Base-by-base conservation (phyloP, 2,329 filamentous ascomycete genomes). In the Penicillium vulpinum region DNA sequence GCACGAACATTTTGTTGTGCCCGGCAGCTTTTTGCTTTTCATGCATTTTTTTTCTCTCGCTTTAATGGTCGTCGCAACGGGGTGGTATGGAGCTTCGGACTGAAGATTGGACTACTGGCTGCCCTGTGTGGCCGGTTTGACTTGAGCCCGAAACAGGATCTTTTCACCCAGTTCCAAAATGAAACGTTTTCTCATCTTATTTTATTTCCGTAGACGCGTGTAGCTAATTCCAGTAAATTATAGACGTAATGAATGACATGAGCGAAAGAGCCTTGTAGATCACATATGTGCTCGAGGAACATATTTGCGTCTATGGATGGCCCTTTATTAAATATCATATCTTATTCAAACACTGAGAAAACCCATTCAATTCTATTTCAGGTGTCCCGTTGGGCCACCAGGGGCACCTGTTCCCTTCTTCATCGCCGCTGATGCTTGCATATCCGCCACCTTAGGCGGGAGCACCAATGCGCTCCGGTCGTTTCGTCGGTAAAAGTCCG, bases 401-500 rank as follows among this genome's bases (percentile, higher is more conserved):
- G 55, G 46, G 39, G 59, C 56, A 18, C 67, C 68, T 26, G 56
- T 21, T 7, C 70, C 68, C 51, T 76, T 73, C 36, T 73, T 72
- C 73, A 77, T 77, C n/a, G 75, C 75, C 44, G 68, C 67, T 5
- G 70, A 68, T 24, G 75, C 75, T 58, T 80, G 74, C 68, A 92
- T 76, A 63, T 92, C 88, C 1, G 88, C 88, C 2, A 99, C 92
- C 74, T 99, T 99, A 0, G 92, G 92, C 31, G 94, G 94, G 61
- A 99, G 78, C 1, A 97, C 89, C 57, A 99, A 73, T 11, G 88
- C 84, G 67, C 86, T 91, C 59, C 92, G 83, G 76, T 97, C 93
- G 70, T 99, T 99, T 51, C 94, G 82, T 64, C 88, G 88, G 70
- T 94, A 93, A 71, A 99, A 97, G 71, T 99, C 94, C 2, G 89